Evolutionary conservation across 352 stramenopile species (phyloP).

Genomic region (Phytophthora sp.): DNA sequence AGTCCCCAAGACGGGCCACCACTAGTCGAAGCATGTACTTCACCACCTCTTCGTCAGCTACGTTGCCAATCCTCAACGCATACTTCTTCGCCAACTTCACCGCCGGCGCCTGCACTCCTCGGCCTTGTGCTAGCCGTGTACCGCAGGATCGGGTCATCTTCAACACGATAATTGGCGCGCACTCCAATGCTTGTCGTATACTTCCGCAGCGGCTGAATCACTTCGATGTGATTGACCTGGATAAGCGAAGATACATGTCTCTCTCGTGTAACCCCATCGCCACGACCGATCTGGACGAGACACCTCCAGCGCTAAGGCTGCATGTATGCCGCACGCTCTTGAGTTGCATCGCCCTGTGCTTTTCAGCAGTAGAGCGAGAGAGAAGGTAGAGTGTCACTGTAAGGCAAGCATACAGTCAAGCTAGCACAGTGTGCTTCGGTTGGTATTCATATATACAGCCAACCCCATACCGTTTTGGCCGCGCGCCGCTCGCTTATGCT

Average conservation of each 20-base stretch:
- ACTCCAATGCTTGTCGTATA: conserved; percentile 51
- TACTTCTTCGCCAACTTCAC: conserved; percentile 25
- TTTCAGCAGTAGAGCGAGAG: conserved; percentile 12
- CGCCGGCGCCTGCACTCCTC: conserved; percentile 28
- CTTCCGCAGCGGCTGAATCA: conserved; percentile 16
- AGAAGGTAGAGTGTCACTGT: conserved; percentile 10
- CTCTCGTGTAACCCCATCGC: conserved; percentile 12
- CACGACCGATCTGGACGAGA: conserved; percentile 25
- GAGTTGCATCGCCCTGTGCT: conserved; percentile 8
- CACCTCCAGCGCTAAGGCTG: background rate
- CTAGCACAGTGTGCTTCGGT: conserved; percentile 3
- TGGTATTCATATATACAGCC: background rate
- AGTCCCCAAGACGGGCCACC: conserved; percentile 33
- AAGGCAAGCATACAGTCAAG: background rate
- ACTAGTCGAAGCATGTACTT: conserved; percentile 51
- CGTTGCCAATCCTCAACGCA: conserved; percentile 11
- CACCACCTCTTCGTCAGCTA: conserved; percentile 44
- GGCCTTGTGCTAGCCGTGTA: conserved; percentile 61
- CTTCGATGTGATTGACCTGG: conserved; percentile 20
- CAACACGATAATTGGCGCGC: conserved; percentile 41
- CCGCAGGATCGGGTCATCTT: conserved; percentile 74
- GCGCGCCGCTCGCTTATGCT: background rate
- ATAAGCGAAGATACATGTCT: conserved; percentile 20
- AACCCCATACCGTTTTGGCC: conserved; percentile 20
- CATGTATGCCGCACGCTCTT: conserved; percentile 4